Percentiles rank a stretch among this genome's conserved stretches.
These are phyloP conservation scores for Mycena capillaripes DNA, from an alignment of 768 basidiomycete species.

Conservation along the genomic window DNA sequence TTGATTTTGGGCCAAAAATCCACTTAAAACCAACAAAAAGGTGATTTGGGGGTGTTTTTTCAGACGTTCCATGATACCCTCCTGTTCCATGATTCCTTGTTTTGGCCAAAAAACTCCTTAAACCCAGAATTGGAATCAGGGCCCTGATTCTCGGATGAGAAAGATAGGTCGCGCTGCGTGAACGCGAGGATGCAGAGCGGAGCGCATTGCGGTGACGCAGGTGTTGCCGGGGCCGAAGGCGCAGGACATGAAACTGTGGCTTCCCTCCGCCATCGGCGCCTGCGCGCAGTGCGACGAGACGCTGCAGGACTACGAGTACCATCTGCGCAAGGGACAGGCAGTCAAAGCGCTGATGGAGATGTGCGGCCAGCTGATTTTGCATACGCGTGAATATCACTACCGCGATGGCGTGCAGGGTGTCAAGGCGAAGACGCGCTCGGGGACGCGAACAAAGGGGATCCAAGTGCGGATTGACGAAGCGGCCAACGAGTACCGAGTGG, in stretches of 20 bases:
- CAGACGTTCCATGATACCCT: too few relatives aligned
- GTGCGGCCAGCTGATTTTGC: neutral
- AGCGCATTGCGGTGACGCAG: neutral
- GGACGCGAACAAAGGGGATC: constrained; percentile 27
- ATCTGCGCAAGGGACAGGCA: neutral
- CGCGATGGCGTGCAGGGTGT: constrained; percentile 35
- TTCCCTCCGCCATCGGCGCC: constrained; percentile 38
- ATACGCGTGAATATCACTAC: neutral
- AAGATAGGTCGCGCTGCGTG: too few relatives aligned
- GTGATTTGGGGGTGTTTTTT: too few relatives aligned
- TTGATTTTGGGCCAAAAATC: too few relatives aligned
- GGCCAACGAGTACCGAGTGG: constrained; percentile 35
- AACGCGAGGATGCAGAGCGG: neutral
- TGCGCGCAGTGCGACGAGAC: neutral
- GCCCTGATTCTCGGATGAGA: too few relatives aligned
- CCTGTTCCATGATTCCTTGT: too few relatives aligned
- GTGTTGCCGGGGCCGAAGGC: neutral
- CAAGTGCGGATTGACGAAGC: constrained; percentile 31
- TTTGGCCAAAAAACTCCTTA: too few relatives aligned
- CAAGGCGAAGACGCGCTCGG: constrained; percentile 40
- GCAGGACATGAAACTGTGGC: constrained; percentile 33
- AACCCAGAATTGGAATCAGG: too few relatives aligned
- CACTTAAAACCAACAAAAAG: too few relatives aligned
- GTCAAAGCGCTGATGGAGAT: neutral
- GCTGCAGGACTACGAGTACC: neutral